These are phyloP conservation scores for Acidomyces sp. DNA, from an alignment of 495 filamentous ascomycete species.

Conservation along the genomic window DNA sequence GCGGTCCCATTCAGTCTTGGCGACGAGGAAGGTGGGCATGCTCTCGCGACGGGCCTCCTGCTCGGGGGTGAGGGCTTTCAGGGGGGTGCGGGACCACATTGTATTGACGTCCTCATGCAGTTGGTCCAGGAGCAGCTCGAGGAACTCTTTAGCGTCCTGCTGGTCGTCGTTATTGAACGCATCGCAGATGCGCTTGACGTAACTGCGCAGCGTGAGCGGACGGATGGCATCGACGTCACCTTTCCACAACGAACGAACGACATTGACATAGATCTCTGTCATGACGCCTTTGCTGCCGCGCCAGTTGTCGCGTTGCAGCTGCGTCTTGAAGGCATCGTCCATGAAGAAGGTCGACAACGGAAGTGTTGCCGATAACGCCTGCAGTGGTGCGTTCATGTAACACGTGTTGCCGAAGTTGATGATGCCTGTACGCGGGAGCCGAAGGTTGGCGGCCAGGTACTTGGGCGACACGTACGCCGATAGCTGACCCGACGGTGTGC, in stretches of 20 bases:
- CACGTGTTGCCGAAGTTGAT: constrained; percentile 71
- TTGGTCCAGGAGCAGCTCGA: constrained; percentile 56
- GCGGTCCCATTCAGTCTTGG: constrained; percentile 53
- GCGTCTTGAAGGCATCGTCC: constrained; percentile 33
- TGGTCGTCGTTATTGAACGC: constrained; percentile 52
- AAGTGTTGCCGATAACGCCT: constrained; percentile 65
- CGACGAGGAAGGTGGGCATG: constrained; percentile 46
- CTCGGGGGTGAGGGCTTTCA: constrained; percentile 44
- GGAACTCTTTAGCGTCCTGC: constrained; percentile 70
- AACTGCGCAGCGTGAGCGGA: constrained; percentile 50
- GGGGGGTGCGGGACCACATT: constrained; percentile 44
- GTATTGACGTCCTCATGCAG: constrained; percentile 67
- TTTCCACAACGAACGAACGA: constrained; percentile 62
- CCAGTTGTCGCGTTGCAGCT: constrained; percentile 42
- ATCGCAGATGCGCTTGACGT: constrained; percentile 43
- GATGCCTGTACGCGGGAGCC: constrained; percentile 50
- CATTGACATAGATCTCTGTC: constrained; percentile 56
- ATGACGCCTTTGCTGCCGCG: constrained; percentile 68
- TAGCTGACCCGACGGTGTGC: constrained; percentile 28
- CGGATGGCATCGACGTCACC: constrained; percentile 42
- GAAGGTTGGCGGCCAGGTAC: constrained; percentile 38
- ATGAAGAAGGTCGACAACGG: constrained; percentile 60
- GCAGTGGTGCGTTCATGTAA: constrained; percentile 82
- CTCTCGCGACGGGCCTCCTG: constrained; percentile 53
- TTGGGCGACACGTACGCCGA: constrained; percentile 29